phyloP scores from a whole-genome alignment of 2,329 filamentous ascomycete species.

The Exophiala mesophila region DNA sequence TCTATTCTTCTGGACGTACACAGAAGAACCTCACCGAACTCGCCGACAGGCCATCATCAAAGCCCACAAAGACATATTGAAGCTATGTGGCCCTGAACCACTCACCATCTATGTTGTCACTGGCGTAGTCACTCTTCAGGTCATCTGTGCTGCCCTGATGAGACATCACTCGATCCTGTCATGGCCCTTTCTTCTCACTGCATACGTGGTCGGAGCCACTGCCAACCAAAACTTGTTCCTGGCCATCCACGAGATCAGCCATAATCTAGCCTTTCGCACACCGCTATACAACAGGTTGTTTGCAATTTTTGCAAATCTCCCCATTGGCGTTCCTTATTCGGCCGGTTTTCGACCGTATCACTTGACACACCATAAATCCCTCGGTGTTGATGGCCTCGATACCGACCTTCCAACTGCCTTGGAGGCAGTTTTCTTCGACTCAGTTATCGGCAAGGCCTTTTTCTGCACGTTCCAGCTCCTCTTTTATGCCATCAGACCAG shows the following conservation, averaged over 20 bases:
- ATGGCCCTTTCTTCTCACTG: conserved; percentile 76
- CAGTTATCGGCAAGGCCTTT: conserved; percentile 89
- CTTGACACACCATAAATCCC: conserved; percentile 96
- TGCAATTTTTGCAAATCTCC: conserved; percentile 90
- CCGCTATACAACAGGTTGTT: conserved; percentile 75
- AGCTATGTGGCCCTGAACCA: conserved; percentile 93
- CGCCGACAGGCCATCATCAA: conserved; percentile 93
- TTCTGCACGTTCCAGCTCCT: conserved; percentile 99
- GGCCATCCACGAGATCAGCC: conserved; percentile 96
- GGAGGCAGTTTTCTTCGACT: conserved; percentile 90
- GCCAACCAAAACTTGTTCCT: conserved; percentile 98
- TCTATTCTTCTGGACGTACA: conserved; percentile 97
- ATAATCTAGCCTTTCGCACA: conserved; percentile 89
- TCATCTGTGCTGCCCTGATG: conserved; percentile 71
- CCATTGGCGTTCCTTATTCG: conserved; percentile 92
- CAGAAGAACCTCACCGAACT: conserved; percentile 92
- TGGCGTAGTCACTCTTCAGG: conserved; percentile 75
- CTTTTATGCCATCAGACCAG: conserved; percentile 94
- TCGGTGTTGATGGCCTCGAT: conserved; percentile 92
- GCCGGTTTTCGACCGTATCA: conserved; percentile 97
- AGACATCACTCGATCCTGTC: conserved; percentile 74
- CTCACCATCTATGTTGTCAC: conserved; percentile 90
- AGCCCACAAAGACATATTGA: conserved; percentile 94
- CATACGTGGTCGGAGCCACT: conserved; percentile 88
- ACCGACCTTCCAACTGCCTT: conserved; percentile 90